phyloP scores from a whole-genome alignment of 768 basidiomycete genomes.

The Pulveroboletus sp. region DNA sequence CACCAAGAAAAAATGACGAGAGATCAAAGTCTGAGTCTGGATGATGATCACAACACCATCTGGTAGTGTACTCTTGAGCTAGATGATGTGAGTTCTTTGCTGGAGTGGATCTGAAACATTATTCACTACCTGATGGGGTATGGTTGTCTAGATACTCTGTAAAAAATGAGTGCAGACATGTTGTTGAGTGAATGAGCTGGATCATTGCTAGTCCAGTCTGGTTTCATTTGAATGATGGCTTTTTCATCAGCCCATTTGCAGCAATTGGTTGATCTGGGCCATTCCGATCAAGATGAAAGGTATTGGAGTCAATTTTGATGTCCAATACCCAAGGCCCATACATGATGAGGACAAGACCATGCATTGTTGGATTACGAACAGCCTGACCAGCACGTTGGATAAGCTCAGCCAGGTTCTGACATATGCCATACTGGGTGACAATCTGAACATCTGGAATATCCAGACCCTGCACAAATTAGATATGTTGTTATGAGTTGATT shows the following conservation, averaged over 20 bases:
- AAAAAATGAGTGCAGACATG: not conserved
- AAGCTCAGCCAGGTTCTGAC: not conserved
- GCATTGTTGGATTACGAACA: not conserved
- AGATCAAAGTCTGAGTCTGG: not conserved
- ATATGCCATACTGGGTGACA: not conserved
- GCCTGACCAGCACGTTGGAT: not conserved
- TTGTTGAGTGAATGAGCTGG: not conserved
- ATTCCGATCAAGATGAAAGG: too few relatives aligned
- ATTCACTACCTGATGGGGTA: not conserved
- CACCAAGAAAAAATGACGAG: not conserved
- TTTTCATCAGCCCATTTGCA: too few relatives aligned
- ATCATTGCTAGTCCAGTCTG: not conserved
- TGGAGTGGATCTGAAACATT: too few relatives aligned
- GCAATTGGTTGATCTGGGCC: too few relatives aligned
- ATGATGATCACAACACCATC: not conserved
- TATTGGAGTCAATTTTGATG: too few relatives aligned
- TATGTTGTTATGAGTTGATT: too few relatives aligned
- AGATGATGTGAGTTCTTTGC: not conserved
- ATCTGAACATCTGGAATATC: not conserved
- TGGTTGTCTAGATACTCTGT: not conserved
- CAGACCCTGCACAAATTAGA: not conserved
- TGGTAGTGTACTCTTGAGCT: not conserved
- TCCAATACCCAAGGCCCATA: not conserved
- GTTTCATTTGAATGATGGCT: too few relatives aligned
- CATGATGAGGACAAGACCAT: not conserved